Evolutionary conservation across 495 filamentous ascomycete genomes (phyloP).

Genomic region (Talaromyces liani): DNA sequence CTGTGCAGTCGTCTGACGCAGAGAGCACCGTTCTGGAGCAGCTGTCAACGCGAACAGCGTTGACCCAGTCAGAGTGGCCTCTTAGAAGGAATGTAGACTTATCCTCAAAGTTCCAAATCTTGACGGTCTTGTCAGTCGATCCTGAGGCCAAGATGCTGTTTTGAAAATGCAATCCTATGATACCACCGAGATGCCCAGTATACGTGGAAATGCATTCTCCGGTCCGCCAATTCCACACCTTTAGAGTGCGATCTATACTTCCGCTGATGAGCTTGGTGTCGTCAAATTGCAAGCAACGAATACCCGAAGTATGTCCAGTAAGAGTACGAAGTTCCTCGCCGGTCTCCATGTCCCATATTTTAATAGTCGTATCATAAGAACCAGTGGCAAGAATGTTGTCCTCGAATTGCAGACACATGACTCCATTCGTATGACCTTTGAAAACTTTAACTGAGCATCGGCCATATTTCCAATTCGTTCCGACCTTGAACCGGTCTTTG

Average conservation of each 20-base stretch:
- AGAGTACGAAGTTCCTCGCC: conserved; percentile 80
- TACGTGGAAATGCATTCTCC: conserved; percentile 81
- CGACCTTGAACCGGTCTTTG: conserved; percentile 80
- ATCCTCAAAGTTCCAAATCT: conserved; percentile 87
- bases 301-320: conserved; percentile 68
- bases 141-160: conserved; percentile 75
- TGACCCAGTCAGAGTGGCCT: conserved; percentile 91
- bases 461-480: conserved; percentile 94
- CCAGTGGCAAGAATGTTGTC: conserved; percentile 88
- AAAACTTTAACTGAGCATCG: conserved; percentile 76
- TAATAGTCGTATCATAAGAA: conserved; percentile 90
- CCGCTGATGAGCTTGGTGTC: conserved; percentile 84
- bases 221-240: conserved; percentile 95
- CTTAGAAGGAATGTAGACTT: conserved; percentile 69
- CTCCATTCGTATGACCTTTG: conserved; percentile 84
- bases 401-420: conserved; percentile 95
- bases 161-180: conserved; percentile 83
- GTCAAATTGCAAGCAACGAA: conserved; percentile 89
- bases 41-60: conserved; percentile 77
- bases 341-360: conserved; percentile 91
- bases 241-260: conserved; percentile 70
- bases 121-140: conserved; percentile 81
- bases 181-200: conserved; percentile 65
- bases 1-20: conserved; percentile 86
- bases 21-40: conserved; percentile 79